phyloP scores from a whole-genome alignment of 2,329 filamentous ascomycete genomes.

The Alternaria atra region DNA sequence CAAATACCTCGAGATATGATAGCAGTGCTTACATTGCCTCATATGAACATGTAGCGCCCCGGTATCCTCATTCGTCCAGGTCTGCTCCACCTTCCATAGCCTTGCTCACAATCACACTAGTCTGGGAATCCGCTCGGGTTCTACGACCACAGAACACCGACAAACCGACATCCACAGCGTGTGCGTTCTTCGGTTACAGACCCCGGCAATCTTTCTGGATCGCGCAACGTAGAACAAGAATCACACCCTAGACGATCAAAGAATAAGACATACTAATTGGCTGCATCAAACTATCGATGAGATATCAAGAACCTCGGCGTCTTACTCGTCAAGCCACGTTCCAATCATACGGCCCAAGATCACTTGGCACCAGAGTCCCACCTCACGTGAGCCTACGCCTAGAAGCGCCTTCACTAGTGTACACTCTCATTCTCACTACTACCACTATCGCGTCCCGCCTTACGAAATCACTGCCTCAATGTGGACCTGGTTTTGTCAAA shows the following conservation, averaged over 20 bases:
- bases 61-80: constrained; percentile 1
- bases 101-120: background rate
- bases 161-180: background rate
- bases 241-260: background rate
- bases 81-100: background rate
- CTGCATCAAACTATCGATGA: background rate
- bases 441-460: background rate
- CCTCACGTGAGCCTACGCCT: constrained; percentile 14
- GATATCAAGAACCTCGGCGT: background rate
- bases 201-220: background rate
- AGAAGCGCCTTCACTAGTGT: constrained; percentile 4
- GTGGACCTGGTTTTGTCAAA: background rate
- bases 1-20: background rate
- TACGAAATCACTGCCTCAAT: constrained; percentile 6
- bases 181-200: background rate
- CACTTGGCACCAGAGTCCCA: constrained; percentile 1
- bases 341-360: background rate
- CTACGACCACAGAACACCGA: background rate
- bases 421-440: background rate
- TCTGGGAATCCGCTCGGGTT: background rate
- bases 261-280: background rate
- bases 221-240: background rate
- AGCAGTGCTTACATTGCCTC: background rate
- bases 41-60: background rate
- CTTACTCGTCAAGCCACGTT: background rate